A percentile compares a stretch with the other conserved stretches of the same genome.
Conservation (phyloP, 345 rosid genomes). For the Heritiera fomes region DNA sequence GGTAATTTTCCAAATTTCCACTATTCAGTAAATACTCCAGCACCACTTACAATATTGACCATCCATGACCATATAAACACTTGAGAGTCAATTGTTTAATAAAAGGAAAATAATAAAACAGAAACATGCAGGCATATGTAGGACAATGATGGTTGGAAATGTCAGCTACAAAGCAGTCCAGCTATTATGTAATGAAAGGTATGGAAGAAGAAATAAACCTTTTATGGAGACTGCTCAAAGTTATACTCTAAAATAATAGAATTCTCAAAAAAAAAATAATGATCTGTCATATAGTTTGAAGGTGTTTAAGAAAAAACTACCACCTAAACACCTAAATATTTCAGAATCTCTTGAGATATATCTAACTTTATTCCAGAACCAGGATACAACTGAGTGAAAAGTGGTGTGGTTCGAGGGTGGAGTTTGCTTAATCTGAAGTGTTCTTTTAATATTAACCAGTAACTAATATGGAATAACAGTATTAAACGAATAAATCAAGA, state of each 20-base stretch:
- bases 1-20: not conserved
- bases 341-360: not conserved
- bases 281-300: not conserved
- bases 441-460: not conserved
- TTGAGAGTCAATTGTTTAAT: not conserved
- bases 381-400: not conserved
- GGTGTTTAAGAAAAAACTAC: not conserved
- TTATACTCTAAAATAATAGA: not conserved
- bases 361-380: not conserved
- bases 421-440: not conserved
- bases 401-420: not conserved
- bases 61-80: not conserved
- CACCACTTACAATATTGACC: not conserved
- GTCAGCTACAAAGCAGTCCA: not conserved
- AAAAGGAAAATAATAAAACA: constrained; percentile 6
- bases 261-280: not conserved
- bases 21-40: not conserved
- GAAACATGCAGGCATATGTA: not conserved
- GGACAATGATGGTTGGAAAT: not conserved
- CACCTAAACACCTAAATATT: constrained; percentile 4
- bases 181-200: constrained; percentile 2
- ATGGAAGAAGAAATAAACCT: not conserved
- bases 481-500: not conserved
- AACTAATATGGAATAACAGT: not conserved
- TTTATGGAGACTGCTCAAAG: not conserved